Base-by-base conservation (phyloP, 306 rosid species). In the Citrullus colocynthis region DNA sequence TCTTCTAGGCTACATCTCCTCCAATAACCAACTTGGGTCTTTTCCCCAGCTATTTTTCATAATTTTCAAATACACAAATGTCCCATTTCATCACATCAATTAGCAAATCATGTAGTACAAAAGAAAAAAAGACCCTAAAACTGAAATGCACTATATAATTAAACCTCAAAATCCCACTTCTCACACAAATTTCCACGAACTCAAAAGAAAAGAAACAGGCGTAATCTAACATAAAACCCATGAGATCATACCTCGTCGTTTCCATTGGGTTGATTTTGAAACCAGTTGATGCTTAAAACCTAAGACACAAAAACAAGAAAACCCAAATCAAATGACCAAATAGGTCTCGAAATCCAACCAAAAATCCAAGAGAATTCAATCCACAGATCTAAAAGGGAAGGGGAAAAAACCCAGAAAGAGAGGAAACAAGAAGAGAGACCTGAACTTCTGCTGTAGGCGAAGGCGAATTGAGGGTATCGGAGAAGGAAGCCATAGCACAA, bases 191-290 rank as follows among this genome's bases (percentile, higher is more conserved):
- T 7, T 15, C 2, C 45, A 73, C 48, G 17, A 73, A 51, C 41
- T 9, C 44, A 67, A 49, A 15, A 73, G 61, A 73, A 15, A 71
- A n/a, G 9, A 41, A 20, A 44, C 39, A 45, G 39, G 4, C 13
- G 48, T 13, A 44, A 70, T 21, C 75, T 36, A 36, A 36, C 39
- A 44, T 44, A 15, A 76, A 30, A 28, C n/a, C 56, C 30, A 60
- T 14, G 5, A 74, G 49, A n/a, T 78, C 54, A 51, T 79, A 95
- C 99, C 93, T 95, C 99, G 67, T 92, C 97, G 57, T 95, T 88
- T 80, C 97, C 97, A 76, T 86, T 85, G 15, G 92, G 92, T 85
- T 95, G 99, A 89, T 90, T 90, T 88, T 88, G 96, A 71, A 92
- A 92, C 99, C 97, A 88, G 79, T 90, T 89, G 64, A 90, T 86